Base-by-base conservation (phyloP, 371 early-diverging fungal genomes). In the Zopfochytrium polystomum region DNA sequence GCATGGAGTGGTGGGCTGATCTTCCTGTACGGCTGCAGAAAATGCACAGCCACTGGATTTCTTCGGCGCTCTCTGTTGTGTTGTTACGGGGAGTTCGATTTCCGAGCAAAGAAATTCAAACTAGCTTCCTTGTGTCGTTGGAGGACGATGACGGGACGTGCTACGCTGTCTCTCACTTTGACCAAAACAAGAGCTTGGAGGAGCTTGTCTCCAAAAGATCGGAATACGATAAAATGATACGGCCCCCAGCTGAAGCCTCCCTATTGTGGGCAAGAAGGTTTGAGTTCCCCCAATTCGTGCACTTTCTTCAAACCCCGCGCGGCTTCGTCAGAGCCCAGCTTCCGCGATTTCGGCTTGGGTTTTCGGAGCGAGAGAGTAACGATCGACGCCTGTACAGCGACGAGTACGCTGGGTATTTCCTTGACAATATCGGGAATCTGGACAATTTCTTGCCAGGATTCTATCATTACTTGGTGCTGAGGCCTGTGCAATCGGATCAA, bases 281-380 rank as follows among this genome's bases (percentile, higher is more conserved):
- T 27, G 52, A 52, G 52, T 32, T 22, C 23, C 18, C 4, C 25
- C 13, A 52, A 26, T 52, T 52, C 20, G 27, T 52, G 23, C 52
- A 52, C 20, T 29, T 32, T 5, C 11, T 52, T 26, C 32, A 6
- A 25, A 52, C 7, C 4, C 32, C 52, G 6, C 20, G n/a, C 20
- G 52, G 29, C 6, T 29, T 11, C n/a, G 7, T 32, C 5, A 29
- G 25, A 32, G 27, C 32, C 27, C 6, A 6, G 22, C 25, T 38
- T 18, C 42, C 55, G 2, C n/a, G 55, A 55, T 55, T 55, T 30
- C 34, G 43, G 34, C n/a, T 55, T 34, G 22, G 25, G 20, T 55
- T 55, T 33, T 13, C 30, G 1, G n/a, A 32, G 34, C 33, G n/a
- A 18, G n/a, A 13, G 7, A 55, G 20, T 7, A 42, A 27, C 18